These are phyloP conservation scores for Erucastrum elatum DNA, from an alignment of 345 rosid genomes.

Conservation along the genomic window DNA sequence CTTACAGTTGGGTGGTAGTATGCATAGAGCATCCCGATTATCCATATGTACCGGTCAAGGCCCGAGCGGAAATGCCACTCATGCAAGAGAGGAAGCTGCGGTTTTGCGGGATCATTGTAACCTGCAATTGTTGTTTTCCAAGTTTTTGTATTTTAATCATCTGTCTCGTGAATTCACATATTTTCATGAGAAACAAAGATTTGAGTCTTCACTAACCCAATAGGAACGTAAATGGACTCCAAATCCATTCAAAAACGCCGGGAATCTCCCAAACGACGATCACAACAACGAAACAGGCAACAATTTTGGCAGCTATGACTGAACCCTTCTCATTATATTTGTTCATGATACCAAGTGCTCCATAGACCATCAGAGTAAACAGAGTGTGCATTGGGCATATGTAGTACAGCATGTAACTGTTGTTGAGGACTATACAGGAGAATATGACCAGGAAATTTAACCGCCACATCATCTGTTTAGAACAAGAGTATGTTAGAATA, in stretches of 20 bases:
- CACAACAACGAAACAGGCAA: slow-evolving; percentile 81
- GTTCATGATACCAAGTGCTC: slow-evolving; percentile 87
- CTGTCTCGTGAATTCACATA: slow-evolving; percentile 3
- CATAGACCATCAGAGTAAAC: slow-evolving; percentile 98
- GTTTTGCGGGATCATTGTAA: slow-evolving; percentile 87
- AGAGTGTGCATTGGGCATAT: slow-evolving; percentile 99
- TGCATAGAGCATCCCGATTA: slow-evolving; percentile 96
- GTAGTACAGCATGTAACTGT: slow-evolving; percentile 89
- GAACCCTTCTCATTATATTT: slow-evolving; percentile 82
- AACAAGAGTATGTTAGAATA: slow-evolving; percentile 30
- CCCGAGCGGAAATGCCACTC: slow-evolving; percentile 99
- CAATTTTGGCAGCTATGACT: slow-evolving; percentile 71
- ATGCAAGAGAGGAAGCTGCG: slow-evolving; percentile 65
- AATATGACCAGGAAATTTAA: slow-evolving; percentile 90
- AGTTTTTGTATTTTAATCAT: neutral
- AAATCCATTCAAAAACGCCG: slow-evolving; percentile 85
- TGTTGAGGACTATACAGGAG: slow-evolving; percentile 82
- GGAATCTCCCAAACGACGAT: slow-evolving; percentile 93
- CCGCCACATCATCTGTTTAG: slow-evolving; percentile 98
- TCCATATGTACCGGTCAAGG: slow-evolving; percentile 99
- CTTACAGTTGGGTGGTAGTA: slow-evolving; percentile 98
- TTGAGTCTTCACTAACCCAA: slow-evolving; percentile 61
- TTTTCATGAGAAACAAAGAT: slow-evolving; percentile 19
- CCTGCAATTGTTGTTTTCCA: slow-evolving; percentile 55
- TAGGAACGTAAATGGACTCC: slow-evolving; percentile 86